Conservation (phyloP, 2,329 filamentous ascomycete species). For the Phoma sp. region DNA sequence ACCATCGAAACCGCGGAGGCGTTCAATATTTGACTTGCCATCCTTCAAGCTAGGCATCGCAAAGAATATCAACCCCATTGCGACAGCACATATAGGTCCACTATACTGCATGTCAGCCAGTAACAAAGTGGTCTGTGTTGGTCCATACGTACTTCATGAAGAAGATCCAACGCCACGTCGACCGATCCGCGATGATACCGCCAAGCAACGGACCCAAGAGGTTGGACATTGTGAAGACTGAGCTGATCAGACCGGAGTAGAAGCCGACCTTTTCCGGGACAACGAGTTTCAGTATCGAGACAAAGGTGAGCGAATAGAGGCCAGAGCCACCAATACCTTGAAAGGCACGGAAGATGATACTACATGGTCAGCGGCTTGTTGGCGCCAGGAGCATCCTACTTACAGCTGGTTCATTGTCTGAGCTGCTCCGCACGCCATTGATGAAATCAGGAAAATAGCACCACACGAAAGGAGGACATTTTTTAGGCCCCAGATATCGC, state of each 20-base stretch:
- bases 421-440: slow-evolving; percentile 39
- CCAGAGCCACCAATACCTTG: slow-evolving; percentile 58
- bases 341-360: slow-evolving; percentile 47
- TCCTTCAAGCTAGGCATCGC: slow-evolving; percentile 35
- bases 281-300: slow-evolving; percentile 38
- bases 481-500: slow-evolving; percentile 40
- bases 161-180: slow-evolving; percentile 57
- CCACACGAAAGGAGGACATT: slow-evolving; percentile 28
- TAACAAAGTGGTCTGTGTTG: not conserved
- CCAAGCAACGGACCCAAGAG: slow-evolving; percentile 54
- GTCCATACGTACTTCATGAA: slow-evolving; percentile 50
- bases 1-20: slow-evolving; percentile 35
- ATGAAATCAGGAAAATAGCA: slow-evolving; percentile 38
- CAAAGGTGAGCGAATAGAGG: slow-evolving; percentile 53
- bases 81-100: slow-evolving; percentile 32
- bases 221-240: slow-evolving; percentile 51
- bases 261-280: slow-evolving; percentile 42
- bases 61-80: slow-evolving; percentile 31
- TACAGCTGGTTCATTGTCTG: slow-evolving; percentile 41
- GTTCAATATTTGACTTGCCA: slow-evolving; percentile 35
- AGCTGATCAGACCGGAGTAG: slow-evolving; percentile 42
- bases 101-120: slow-evolving; percentile 15
- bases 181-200: slow-evolving; percentile 50
- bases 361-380: slow-evolving; percentile 16
- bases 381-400: not conserved